Conservation (phyloP, 352 stramenopile species). For the Phytopythium mirpurense region DNA sequence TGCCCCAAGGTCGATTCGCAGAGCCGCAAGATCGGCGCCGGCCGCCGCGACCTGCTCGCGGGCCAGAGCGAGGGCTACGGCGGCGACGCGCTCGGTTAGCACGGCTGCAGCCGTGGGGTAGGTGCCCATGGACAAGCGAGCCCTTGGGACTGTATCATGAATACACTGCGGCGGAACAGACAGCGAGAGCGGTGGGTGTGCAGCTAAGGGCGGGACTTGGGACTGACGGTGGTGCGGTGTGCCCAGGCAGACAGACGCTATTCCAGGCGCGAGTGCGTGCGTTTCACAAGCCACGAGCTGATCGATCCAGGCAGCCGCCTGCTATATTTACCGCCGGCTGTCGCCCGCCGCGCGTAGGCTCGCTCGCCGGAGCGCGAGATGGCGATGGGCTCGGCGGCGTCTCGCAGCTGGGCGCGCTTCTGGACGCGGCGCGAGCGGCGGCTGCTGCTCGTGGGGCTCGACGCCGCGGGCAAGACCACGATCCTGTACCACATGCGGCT, state of each 20-base stretch:
- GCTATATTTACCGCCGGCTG: constrained; percentile 5
- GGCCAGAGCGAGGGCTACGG: constrained; percentile 91
- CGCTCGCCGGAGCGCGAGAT: constrained; percentile 13
- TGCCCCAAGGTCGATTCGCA: constrained; percentile 99
- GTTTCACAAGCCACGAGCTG: no score
- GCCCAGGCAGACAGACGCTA: no score
- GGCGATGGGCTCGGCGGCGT: constrained; percentile 72
- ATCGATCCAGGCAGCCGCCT: no score
- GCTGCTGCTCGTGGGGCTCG: constrained; percentile 69
- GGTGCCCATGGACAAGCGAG: background rate
- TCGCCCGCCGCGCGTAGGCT: background rate
- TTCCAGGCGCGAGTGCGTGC: background rate
- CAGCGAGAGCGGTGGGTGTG: no score
- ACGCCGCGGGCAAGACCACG: constrained; percentile 76
- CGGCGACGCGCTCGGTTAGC: constrained; percentile 86
- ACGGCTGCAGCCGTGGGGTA: background rate
- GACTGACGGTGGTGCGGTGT: no score
- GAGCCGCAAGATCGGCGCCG: constrained; percentile 92
- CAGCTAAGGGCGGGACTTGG: no score
- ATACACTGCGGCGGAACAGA: no score
- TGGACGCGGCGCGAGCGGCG: constrained; percentile 78
- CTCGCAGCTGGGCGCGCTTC: constrained; percentile 53
- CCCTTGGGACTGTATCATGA: no score
- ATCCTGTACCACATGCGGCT: constrained; percentile 78
- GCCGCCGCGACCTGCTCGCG: constrained; percentile 92